Evolutionary conservation across 2,329 filamentous ascomycete genomes (phyloP), one percentile per base, ranked within the genome.

Genomic region (Ophiostoma angusticollis): DNA sequence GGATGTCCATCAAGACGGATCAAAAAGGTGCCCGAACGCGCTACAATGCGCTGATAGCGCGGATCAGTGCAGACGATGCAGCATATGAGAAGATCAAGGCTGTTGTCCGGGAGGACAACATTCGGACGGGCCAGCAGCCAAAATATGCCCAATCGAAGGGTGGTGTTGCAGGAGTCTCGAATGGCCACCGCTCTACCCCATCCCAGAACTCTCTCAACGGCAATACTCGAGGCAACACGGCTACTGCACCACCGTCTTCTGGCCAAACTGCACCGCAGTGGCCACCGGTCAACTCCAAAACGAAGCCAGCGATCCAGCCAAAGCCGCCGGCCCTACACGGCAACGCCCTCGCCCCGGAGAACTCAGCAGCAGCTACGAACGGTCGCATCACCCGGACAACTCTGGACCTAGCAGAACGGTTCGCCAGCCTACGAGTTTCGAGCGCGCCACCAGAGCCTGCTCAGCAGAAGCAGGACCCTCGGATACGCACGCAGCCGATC

Each of bases 301-400:
- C 54, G 21, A 72, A 64, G 44, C 68, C 68, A 2, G 47, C 53
- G 5, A 59, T 80, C 8, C 73, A 77, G 18, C 79, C 80, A 3
- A 85, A 85, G 47, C 81, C 81, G 0, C 65, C 74, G 37, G 68
- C 69, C 5, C 62, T 84, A 3, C 75, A 79, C 49, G 78, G 78
- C 1, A 75, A 77, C 30, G 62, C 68, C 5, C 54, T 79, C 13
- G 58, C 60, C 16, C 52, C 62, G n/a, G 56, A 50, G 12, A 53
- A 23, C 8, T 18, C 50, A 22, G 47, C 45, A 29, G 57, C 54
- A 38, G 47, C 12, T 9, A 14, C 37, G 9, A 18, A 39, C 39
- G 17, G 45, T 49, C 25, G 47, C 54, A 56, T 47, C 23, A 56
- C n/a, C n/a, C n/a, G 51, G 37, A 47, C 57, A 6, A 54, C 60